Percentiles rank a stretch among this genome's conserved stretches.
Conservation (phyloP, 2,329 filamentous ascomycete species). For the Colletotrichum agaves region DNA sequence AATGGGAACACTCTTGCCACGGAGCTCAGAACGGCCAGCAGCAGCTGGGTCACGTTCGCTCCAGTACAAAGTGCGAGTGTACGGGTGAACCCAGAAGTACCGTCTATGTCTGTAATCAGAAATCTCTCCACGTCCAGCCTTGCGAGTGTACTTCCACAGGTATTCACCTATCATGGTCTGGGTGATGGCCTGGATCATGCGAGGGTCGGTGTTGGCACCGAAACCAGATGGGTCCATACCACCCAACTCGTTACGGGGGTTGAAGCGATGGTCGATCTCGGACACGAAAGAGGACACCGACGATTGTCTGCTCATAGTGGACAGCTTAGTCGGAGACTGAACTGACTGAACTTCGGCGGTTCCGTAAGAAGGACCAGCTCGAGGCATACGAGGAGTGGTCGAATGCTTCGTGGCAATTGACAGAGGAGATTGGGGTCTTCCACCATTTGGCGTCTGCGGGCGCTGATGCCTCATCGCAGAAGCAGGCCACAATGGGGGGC, state of each 20-base stretch:
- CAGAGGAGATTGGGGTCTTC: conserved; percentile 55
- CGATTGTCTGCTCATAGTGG: conserved; percentile 70
- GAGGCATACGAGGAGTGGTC: conserved; percentile 64
- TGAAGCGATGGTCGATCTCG: conserved; percentile 91
- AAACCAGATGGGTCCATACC: conserved; percentile 67
- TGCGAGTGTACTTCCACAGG: conserved; percentile 98
- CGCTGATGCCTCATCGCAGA: conserved; percentile 70
- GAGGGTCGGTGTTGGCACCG: conserved; percentile 82
- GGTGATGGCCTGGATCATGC: conserved; percentile 99
- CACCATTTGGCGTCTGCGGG: conserved; percentile 70
- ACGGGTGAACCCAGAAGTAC: conserved; percentile 99
- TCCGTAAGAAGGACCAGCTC: conserved; percentile 57
- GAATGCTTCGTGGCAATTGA: conserved; percentile 62
- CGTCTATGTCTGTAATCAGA: conserved; percentile 90
- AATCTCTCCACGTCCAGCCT: conserved; percentile 87
- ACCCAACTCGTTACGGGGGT: conserved; percentile 68
- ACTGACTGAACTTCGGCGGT: conserved; percentile 49
- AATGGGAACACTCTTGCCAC: conserved; percentile 90
- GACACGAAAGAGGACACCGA: conserved; percentile 97
- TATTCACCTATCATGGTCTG: conserved; percentile 99
- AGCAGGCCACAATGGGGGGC: conserved; percentile 84
- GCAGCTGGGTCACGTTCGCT: conserved; percentile 87
- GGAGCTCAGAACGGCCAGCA: conserved; percentile 79
- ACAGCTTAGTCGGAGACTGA: conserved; percentile 59
- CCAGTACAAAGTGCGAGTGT: conserved; percentile 97